A percentile compares a stretch with the other conserved stretches of the same genome.
These are phyloP conservation scores for Candolleomyces efflorescens DNA, from an alignment of 768 basidiomycete genomes.

Conservation along the genomic window DNA sequence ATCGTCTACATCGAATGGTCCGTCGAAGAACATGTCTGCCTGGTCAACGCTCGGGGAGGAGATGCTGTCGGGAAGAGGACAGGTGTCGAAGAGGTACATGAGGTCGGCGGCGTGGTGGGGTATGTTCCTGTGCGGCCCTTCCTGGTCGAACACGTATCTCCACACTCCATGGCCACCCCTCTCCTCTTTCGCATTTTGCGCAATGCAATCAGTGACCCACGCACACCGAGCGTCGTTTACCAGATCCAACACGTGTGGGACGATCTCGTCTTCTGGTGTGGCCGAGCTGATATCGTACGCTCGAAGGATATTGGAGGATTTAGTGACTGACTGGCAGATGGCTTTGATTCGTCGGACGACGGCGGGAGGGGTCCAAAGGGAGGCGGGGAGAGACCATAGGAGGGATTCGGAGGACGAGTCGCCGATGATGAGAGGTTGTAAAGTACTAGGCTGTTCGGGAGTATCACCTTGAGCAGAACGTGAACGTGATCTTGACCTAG, in stretches of 20 bases:
- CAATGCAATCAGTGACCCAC: conserved; percentile 71
- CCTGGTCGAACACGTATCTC: conserved; percentile 83
- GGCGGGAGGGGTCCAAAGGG: conserved; percentile 57
- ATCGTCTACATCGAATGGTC: conserved; percentile 25
- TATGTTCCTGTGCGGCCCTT: conserved; percentile 57
- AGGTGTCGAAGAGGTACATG: conserved; percentile 76
- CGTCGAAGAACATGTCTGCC: conserved; percentile 23
- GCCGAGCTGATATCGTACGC: conserved; percentile 67
- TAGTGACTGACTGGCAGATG: conserved; percentile 64
- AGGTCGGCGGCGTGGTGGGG: conserved; percentile 73
- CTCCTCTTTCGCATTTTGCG: conserved; percentile 43
- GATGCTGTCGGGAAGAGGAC: conserved; percentile 45
- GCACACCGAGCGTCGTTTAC: conserved; percentile 72
- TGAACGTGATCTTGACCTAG: conserved; percentile 10
- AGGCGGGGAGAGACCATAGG: conserved; percentile 56
- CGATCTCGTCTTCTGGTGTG: conserved; percentile 62
- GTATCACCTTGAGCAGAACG: conserved; percentile 21
- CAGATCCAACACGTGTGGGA: conserved; percentile 65
- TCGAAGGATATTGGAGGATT: conserved; percentile 56
- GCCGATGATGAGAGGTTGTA: conserved; percentile 73
- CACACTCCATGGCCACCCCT: conserved; percentile 61
- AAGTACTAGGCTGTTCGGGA: neutral
- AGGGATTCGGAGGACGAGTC: conserved; percentile 64
- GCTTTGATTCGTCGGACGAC: conserved; percentile 69
- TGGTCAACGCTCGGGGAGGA: conserved; percentile 6